A percentile compares a stretch with the other conserved stretches of the same genome.
These are phyloP conservation scores for Sorghum bicolor DNA, from an alignment of 176 grass and related monocot genomes.

Conservation along the genomic window Sorghum_bicolor_NCBIv3 NC_012870.2:34315501-34316000, in stretches of 20 bases:
- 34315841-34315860: not conserved
- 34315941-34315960: not conserved
- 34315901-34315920: not conserved
- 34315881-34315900: no score
- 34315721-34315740: not conserved
- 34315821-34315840: not conserved
- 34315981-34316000: not conserved
- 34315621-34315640: not conserved
- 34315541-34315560: not conserved
- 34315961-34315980: not conserved
- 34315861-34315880: no score
- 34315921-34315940: not conserved
- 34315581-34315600: not conserved
- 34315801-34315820: not conserved
- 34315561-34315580: not conserved
- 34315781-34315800: not conserved
- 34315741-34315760: not conserved
- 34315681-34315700: not conserved
- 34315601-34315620: not conserved
- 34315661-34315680: not conserved
- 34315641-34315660: not conserved
- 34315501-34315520: not conserved
- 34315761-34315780: not conserved
- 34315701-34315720: not conserved
- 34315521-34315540: not conserved